Percentiles rank a stretch among this genome's conserved stretches.
phyloP scores from a whole-genome alignment of 1,139 yeast species.

The Wickerhamomyces sp. region DNA sequence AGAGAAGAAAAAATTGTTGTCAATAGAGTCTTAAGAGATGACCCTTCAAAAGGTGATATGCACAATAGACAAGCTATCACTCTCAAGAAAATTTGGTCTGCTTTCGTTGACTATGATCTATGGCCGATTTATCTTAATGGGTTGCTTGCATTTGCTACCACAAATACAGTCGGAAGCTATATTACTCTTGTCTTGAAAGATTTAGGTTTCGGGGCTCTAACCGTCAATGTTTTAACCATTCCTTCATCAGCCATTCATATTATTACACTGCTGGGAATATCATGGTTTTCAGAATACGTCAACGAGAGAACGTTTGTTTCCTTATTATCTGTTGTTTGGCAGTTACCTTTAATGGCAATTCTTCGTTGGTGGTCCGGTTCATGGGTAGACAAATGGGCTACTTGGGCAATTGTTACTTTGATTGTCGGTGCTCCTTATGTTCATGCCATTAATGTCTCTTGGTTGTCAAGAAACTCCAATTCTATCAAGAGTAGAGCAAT shows the following conservation, averaged over 20 bases:
- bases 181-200: conserved; percentile 40
- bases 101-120: conserved; percentile 48
- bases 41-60: conserved; percentile 66
- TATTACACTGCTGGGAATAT: conserved; percentile 33
- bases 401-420: conserved; percentile 44
- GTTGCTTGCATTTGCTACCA: conserved; percentile 39
- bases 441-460: conserved; percentile 51
- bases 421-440: conserved; percentile 40
- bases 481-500: conserved; percentile 55
- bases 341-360: conserved; percentile 36
- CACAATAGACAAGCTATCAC: conserved; percentile 55
- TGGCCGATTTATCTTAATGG: conserved; percentile 56
- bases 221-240: conserved; percentile 48
- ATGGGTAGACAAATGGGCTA: conserved; percentile 42
- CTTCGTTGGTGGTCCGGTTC: conserved; percentile 48
- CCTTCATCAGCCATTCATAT: conserved; percentile 40
- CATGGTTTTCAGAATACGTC: conserved; percentile 38
- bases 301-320: conserved; percentile 35
- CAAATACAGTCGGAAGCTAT: conserved; percentile 36
- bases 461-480: conserved; percentile 59
- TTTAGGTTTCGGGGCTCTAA: conserved; percentile 42
- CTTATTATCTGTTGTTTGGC: conserved; percentile 36
- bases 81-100: conserved; percentile 33
- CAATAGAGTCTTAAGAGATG: conserved; percentile 57
- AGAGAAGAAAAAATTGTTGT: conserved; percentile 57